These are phyloP conservation scores for Paracoccidioides brasiliensis DNA, from an alignment of 2,329 filamentous ascomycete genomes.

Conservation along the genomic window DNA sequence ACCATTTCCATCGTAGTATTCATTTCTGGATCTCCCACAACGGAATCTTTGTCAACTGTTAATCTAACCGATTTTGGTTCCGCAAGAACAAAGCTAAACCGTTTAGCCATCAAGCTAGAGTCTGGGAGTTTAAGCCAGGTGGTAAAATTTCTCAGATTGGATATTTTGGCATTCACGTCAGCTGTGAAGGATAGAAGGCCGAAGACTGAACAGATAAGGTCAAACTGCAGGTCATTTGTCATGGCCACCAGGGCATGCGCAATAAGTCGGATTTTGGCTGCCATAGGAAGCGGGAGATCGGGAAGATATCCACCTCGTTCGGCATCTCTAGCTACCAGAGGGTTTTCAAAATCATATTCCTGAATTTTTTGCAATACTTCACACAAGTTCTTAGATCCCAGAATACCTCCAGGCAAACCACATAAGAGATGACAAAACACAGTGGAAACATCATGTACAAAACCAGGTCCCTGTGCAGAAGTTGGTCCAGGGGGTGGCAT, in stretches of 20 bases:
- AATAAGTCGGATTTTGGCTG: slow-evolving; percentile 21
- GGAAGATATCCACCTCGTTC: slow-evolving; percentile 14
- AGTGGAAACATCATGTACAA: slow-evolving; percentile 23
- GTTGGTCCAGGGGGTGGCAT: slow-evolving; percentile 4
- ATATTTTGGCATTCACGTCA: slow-evolving; percentile 16
- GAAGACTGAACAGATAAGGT: slow-evolving; percentile 29
- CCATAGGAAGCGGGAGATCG: slow-evolving; percentile 12
- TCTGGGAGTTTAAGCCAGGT: slow-evolving; percentile 15
- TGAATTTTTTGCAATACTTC: slow-evolving; percentile 20
- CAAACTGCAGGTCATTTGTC: slow-evolving; percentile 26
- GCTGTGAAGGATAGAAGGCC: slow-evolving; percentile 23
- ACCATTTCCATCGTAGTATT: slow-evolving; percentile 22
- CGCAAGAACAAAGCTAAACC: slow-evolving; percentile 23
- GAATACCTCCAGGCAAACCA: slow-evolving; percentile 27
- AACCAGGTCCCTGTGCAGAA: slow-evolving; percentile 9
- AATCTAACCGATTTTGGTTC: slow-evolving; percentile 5
- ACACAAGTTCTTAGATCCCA: slow-evolving; percentile 26
- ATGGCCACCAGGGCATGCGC: slow-evolving; percentile 26
- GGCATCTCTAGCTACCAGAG: slow-evolving; percentile 9
- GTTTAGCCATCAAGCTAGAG: slow-evolving; percentile 18
- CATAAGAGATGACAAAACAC: slow-evolving; percentile 24
- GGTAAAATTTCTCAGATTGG: slow-evolving; percentile 9
- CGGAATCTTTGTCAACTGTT: slow-evolving; percentile 7
- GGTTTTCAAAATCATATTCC: slow-evolving; percentile 12
- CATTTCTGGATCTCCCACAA: slow-evolving; percentile 14